phyloP scores from a whole-genome alignment of 2,329 filamentous ascomycete species.

The Alternaria hordeiaustralica region DNA sequence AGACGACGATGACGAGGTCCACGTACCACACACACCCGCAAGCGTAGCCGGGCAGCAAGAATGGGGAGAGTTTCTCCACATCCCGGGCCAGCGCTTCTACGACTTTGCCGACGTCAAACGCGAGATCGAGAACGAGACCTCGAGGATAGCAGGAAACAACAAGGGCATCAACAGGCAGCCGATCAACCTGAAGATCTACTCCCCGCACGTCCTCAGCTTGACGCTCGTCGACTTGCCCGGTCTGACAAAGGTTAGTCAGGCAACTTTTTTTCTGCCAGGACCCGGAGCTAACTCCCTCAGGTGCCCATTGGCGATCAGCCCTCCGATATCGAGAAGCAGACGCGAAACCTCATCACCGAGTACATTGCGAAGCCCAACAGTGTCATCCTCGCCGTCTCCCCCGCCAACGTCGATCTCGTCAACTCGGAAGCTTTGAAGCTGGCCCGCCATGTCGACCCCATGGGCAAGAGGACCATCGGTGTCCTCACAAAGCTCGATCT shows the following conservation, averaged over 20 bases:
- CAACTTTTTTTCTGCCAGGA: conserved; percentile 6
- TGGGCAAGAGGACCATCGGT: conserved; percentile 93
- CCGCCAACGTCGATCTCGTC: conserved; percentile 96
- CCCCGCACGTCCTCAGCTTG: conserved; percentile 92
- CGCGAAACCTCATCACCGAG: conserved; percentile 92
- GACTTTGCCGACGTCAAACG: conserved; percentile 93
- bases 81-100: conserved; percentile 85
- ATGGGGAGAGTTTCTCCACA: conserved; percentile 97
- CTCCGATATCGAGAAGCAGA: conserved; percentile 98
- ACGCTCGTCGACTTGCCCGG: conserved; percentile 96
- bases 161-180: conserved; percentile 98
- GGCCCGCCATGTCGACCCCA: conserved; percentile 92
- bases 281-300: conserved; percentile 53
- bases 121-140: conserved; percentile 97
- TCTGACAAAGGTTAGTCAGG: conserved; percentile 78
- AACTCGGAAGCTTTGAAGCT: conserved; percentile 98
- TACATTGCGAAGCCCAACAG: conserved; percentile 99
- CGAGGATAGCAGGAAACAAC: conserved; percentile 92
- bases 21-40: conserved; percentile 77
- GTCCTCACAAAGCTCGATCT: conserved; percentile 96
- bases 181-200: conserved; percentile 99
- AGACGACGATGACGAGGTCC: conserved; percentile 65
- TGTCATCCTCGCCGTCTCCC: conserved; percentile 94
- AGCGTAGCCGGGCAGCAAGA: conserved; percentile 71
- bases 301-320: conserved; percentile 98